These are phyloP conservation scores for Carex littledalei DNA, from an alignment of 176 grass and related monocot genomes.

Conservation along the genomic window DNA sequence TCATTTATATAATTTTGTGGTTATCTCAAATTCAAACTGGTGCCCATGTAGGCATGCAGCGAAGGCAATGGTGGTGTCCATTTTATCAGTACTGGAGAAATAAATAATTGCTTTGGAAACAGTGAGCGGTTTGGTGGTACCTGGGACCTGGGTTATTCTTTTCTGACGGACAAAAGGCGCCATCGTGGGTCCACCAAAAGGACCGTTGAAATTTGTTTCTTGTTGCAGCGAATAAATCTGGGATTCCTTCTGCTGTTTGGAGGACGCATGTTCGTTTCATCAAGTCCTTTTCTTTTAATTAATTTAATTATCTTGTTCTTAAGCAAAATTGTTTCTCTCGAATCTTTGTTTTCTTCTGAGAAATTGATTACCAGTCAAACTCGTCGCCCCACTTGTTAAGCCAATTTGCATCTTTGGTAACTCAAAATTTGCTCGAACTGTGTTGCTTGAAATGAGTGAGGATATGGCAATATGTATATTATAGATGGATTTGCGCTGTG, in stretches of 20 bases:
- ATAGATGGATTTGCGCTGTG: no score
- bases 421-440: background rate
- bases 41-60: background rate
- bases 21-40: background rate
- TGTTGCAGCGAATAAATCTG: slow-evolving; percentile 11
- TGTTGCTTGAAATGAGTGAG: no score
- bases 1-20: background rate
- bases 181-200: background rate
- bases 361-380: background rate
- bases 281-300: background rate
- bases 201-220: slow-evolving; percentile 9
- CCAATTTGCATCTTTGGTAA: background rate
- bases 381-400: background rate
- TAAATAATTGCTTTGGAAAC: background rate
- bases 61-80: background rate
- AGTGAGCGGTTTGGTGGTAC: background rate
- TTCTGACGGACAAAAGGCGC: background rate
- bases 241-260: background rate
- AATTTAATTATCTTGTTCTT: background rate
- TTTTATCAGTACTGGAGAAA: background rate
- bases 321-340: background rate
- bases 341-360: background rate
- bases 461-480: no score
- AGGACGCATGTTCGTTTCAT: background rate
- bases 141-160: background rate